These are phyloP conservation scores for Melianthus villosus DNA, from an alignment of 441 rosid species.

Conservation along the genomic window DNA sequence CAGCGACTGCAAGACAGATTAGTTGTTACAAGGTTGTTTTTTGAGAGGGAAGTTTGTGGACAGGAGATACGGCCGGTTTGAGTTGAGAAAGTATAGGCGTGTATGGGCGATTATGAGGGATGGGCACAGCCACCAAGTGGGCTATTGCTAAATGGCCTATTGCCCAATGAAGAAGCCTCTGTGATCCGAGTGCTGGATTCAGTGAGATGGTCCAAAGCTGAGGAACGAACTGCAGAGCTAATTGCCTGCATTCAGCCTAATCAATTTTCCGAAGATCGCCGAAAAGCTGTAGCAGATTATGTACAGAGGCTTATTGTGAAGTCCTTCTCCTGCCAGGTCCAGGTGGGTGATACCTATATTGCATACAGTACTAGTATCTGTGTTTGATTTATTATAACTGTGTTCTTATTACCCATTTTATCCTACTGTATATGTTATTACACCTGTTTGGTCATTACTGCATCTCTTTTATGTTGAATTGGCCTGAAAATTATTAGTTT, in stretches of 20 bases:
- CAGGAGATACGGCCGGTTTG: too few species aligned
- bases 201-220: slow-evolving; percentile 12
- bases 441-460: too few species aligned
- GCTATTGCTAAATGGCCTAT: slow-evolving; percentile 10
- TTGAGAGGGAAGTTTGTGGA: too few species aligned
- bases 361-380: not conserved
- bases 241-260: slow-evolving; percentile 11
- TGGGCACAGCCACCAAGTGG: slow-evolving; percentile 6
- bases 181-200: slow-evolving; percentile 7
- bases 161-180: slow-evolving; percentile 8
- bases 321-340: slow-evolving; percentile 13
- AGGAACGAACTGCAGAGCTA: slow-evolving; percentile 10
- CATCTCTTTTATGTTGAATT: too few species aligned
- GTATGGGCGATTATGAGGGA: slow-evolving; percentile 10
- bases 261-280: slow-evolving; percentile 7
- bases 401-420: not conserved
- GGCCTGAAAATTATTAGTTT: too few species aligned
- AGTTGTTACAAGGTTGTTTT: too few species aligned
- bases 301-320: slow-evolving; percentile 8
- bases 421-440: too few species aligned
- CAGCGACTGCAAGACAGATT: too few species aligned
- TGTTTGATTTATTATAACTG: not conserved
- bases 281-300: slow-evolving; percentile 10
- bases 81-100: too few species aligned
- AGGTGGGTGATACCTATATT: too few species aligned